Evolutionary conservation across 2,329 filamentous ascomycete genomes (phyloP), one percentile per base, ranked within the genome.

Genomic region (Massarina eburnea): DNA sequence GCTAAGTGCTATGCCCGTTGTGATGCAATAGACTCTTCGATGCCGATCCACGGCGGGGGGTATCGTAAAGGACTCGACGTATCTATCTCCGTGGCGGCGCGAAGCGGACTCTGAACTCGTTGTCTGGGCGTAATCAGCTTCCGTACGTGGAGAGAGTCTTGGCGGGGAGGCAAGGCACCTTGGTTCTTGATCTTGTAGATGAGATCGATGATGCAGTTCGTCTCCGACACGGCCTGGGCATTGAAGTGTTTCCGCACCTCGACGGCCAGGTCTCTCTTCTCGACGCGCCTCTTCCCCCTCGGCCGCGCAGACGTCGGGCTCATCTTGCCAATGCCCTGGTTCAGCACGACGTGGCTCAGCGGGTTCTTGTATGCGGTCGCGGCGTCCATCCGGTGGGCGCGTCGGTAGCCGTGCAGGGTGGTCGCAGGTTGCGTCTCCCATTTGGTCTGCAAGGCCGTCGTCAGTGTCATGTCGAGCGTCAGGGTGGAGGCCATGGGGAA

Each of bases 161-260:
- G 15, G 7, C 40, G n/a, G 4, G 22, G 33, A 26, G 17, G 10
- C 40, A 14, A 10, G 63, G 64, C 73, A 71, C 81, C 80, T 50
- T 83, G 76, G 54, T 78, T 80, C 62, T 79, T 77, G 22, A 88
- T 79, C 63, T 84, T 87, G 76, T 89, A 88, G 50, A 91, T 76
- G 64, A 90, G 83, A 54, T 88, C 86, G 45, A 91, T 86, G 46
- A 94, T 86, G 54, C 91, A 85, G 21, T 38, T 89, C 64, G 85
- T 90, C 73, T 95, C 89, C 54, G 84, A 85, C 32, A 92, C 82
- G 14, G 86, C 86, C 54, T 88, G 78, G 26, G 82, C 83, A 64
- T 94, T 94, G 73, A 94, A 94, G 71, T 94, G 88, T 67, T 90
- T 91, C 54, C 88, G 79, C 39, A 91, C 86, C 1, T 82, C 79